Conservation (phyloP, 208 protist species). For the Crithidia acanthocephali region DNA sequence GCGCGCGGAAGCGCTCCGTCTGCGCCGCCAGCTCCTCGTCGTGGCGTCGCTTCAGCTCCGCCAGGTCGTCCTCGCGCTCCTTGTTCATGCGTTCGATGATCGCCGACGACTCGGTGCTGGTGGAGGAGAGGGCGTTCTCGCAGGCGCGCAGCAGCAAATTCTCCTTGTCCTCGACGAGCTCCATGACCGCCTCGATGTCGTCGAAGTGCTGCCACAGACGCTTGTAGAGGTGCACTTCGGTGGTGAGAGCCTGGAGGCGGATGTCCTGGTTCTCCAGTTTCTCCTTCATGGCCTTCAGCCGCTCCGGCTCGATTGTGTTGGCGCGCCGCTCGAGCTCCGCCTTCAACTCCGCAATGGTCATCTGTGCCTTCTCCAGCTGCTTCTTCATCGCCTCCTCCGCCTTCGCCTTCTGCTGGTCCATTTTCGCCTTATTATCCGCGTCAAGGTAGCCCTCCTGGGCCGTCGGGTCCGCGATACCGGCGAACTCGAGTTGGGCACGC, state of each 20-base stretch:
- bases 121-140: slow-evolving; percentile 20
- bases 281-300: slow-evolving; percentile 38
- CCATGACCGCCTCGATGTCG: slow-evolving; percentile 21
- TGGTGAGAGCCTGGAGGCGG: slow-evolving; percentile 13
- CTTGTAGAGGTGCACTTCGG: slow-evolving; percentile 23
- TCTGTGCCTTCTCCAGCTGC: slow-evolving; percentile 47
- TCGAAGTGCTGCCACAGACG: slow-evolving; percentile 13
- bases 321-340: slow-evolving; percentile 46
- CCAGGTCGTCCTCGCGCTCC: slow-evolving; percentile 29
- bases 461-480: slow-evolving; percentile 47
- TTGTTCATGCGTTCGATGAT: slow-evolving; percentile 15
- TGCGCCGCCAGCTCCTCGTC: slow-evolving; percentile 42
- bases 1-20: slow-evolving; percentile 30
- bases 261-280: slow-evolving; percentile 26
- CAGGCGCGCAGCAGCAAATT: slow-evolving; percentile 28
- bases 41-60: slow-evolving; percentile 30
- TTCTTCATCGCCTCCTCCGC: slow-evolving; percentile 34
- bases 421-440: slow-evolving; percentile 18
- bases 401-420: slow-evolving; percentile 28
- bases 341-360: slow-evolving; percentile 41
- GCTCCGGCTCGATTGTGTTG: slow-evolving; percentile 27
- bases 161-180: slow-evolving; percentile 29
- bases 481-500: slow-evolving; percentile 53
- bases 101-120: slow-evolving; percentile 32
- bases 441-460: slow-evolving; percentile 33